A percentile compares a stretch with the other conserved stretches of the same genome.
phyloP scores from a whole-genome alignment of 768 basidiomycete species.

The Leccinellum luteum region DNA sequence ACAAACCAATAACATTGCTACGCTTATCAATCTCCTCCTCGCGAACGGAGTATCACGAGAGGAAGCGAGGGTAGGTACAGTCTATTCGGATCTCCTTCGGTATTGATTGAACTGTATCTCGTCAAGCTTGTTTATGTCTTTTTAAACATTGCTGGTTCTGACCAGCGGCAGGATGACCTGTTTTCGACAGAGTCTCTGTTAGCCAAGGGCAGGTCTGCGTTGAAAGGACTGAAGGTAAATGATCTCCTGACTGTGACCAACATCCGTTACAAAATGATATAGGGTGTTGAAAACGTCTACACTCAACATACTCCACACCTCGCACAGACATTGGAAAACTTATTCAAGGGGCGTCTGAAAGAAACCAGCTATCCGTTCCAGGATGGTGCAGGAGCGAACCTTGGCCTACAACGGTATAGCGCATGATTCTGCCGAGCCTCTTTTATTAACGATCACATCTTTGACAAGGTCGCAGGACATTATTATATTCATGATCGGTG shows the following conservation, averaged over 20 bases:
- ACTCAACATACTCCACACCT: constrained; percentile 96
- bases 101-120: constrained; percentile 12
- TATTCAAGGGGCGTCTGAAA: constrained; percentile 81
- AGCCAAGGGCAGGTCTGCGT: constrained; percentile 88
- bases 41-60: constrained; percentile 74
- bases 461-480: constrained; percentile 83
- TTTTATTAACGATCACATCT: neutral
- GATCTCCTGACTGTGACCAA: neutral
- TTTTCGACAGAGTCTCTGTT: constrained; percentile 95
- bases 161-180: constrained; percentile 95
- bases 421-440: neutral
- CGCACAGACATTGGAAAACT: constrained; percentile 84
- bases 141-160: constrained; percentile 89
- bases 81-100: constrained; percentile 4
- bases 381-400: constrained; percentile 64
- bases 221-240: constrained; percentile 90
- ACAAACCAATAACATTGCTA: constrained; percentile 75
- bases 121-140: constrained; percentile 86
- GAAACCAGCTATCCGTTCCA: constrained; percentile 92
- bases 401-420: constrained; percentile 65
- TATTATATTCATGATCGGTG: constrained; percentile 95
- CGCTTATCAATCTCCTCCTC: constrained; percentile 70
- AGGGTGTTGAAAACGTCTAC: constrained; percentile 99
- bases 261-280: constrained; percentile 8
- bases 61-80: constrained; percentile 58